A percentile compares a stretch with the other conserved stretches of the same genome.
Evolutionary conservation across 441 rosid genomes (phyloP).

Genomic region (Populus hybrid): DNA sequence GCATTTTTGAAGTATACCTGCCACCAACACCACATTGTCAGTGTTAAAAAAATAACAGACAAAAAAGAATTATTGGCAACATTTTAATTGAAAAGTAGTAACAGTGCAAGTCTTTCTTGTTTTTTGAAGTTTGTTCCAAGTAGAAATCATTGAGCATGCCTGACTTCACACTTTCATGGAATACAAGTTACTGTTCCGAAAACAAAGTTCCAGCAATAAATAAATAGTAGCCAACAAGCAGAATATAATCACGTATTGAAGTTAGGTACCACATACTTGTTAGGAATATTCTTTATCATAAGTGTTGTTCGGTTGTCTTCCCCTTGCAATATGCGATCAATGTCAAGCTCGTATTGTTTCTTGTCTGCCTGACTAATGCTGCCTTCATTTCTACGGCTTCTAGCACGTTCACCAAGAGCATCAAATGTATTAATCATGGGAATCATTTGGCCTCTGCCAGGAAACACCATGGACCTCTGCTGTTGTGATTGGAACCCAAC

Average conservation of each 20-base stretch:
- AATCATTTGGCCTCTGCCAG: slow-evolving; percentile 39
- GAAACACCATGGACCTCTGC: slow-evolving; percentile 38
- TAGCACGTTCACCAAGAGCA: slow-evolving; percentile 43
- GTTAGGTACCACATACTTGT: slow-evolving; percentile 49
- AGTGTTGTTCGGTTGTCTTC: slow-evolving; percentile 67
- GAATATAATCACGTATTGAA: background rate
- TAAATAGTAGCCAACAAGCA: background rate
- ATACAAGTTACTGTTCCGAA: background rate
- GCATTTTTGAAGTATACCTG: slow-evolving; percentile 77
- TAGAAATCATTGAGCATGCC: background rate
- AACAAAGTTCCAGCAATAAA: background rate
- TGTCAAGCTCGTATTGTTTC: slow-evolving; percentile 63
- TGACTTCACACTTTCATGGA: background rate
- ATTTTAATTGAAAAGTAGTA: background rate
- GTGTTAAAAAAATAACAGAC: background rate
- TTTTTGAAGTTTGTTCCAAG: background rate
- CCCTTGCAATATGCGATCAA: slow-evolving; percentile 52
- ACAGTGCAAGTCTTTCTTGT: background rate
- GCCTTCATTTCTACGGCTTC: slow-evolving; percentile 62
- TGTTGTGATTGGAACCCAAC: slow-evolving; percentile 47
- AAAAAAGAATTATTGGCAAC: background rate
- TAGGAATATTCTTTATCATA: slow-evolving; percentile 81
- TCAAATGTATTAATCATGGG: slow-evolving; percentile 39
- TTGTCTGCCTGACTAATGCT: slow-evolving; percentile 50
- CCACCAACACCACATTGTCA: slow-evolving; percentile 10